Base-by-base conservation (phyloP, 306 rosid genomes). In the Rubus idaeus region DNA sequence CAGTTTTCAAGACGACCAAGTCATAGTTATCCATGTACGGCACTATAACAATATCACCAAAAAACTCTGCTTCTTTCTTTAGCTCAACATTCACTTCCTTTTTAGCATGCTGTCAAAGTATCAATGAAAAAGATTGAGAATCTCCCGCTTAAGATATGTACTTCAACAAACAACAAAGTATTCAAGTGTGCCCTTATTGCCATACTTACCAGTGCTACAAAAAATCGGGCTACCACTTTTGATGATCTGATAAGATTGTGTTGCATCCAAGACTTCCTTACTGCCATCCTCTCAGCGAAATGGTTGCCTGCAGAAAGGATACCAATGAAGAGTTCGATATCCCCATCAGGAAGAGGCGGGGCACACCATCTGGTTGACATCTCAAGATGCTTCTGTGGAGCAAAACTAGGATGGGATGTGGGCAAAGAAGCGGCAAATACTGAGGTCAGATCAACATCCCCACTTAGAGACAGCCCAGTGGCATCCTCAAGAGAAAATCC, bases 291-390 rank as follows among this genome's bases (percentile, higher is more conserved):
- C 88, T 95, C 99, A 0, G 96, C 91, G 64, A 95, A 95, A 87
- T 95, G 98, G 85, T 92, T 95, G 71, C 98, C 98, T 69, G 99
- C 99, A 37, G 99, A 95, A 70, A 95, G 99, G 74, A 95, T 85
- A 52, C 99, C 99, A 8, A 95, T 75, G 72, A 95, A 90, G 81
- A 95, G 82, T 44, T 90, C 94, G 44, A 88, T 89, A 4, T 83
- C 88, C 16, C 76, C 81, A 49, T 51, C 71, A 58, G 89, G 88
- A 83, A 88, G 86, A 39, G 80, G 78, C 0, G 94, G 97, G 56
- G 99, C 92, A 37, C 76, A 64, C 99, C 97, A 95, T 71, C 74
- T 88, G 60, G 85, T 76, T 61, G 92, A 86, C 90, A 81, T 83
- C 61, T 95, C 99, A 72, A 95, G 99, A 74, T 87, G 86, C 83